Conservation (phyloP, 441 rosid species). For the Melastoma candidum region DNA sequence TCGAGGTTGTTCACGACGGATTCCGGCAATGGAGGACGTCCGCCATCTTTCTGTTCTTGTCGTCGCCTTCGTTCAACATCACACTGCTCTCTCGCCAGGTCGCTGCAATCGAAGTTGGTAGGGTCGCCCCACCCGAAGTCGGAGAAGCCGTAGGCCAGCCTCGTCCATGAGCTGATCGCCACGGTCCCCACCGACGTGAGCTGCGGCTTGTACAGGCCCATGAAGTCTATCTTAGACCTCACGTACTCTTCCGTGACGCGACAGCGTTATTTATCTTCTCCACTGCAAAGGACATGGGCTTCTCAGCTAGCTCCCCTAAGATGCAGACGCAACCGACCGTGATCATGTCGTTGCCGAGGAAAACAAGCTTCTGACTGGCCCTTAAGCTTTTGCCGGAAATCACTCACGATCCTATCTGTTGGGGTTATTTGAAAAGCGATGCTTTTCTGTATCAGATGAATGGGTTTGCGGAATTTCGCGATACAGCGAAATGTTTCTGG, state of each 20-base stretch:
- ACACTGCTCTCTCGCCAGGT: constrained; percentile 9
- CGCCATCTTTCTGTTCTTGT: constrained; percentile 2
- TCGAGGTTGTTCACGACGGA: constrained; percentile 12
- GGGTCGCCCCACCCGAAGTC: constrained; percentile 14
- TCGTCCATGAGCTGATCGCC: constrained; percentile 12
- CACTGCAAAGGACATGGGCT: constrained; percentile 9
- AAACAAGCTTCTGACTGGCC: constrained; percentile 13
- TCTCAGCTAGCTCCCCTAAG: constrained; percentile 10
- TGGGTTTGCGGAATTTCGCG: too few species aligned
- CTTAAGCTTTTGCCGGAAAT: constrained; percentile 8
- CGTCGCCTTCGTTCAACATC: constrained; percentile 10
- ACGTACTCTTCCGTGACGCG: constrained; percentile 3
- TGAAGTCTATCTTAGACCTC: constrained; percentile 10
- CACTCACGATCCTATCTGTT: constrained; percentile 6
- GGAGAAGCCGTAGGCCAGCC: constrained; percentile 1
- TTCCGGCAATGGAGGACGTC: constrained; percentile 8
- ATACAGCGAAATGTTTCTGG: too few species aligned
- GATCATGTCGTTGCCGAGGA: constrained; percentile 8
- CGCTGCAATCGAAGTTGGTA: constrained; percentile 6
- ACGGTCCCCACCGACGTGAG: constrained; percentile 5
- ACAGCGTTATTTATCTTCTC: constrained; percentile 6
- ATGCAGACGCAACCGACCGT: not conserved
- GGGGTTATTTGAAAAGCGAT: too few species aligned
- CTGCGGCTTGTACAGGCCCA: constrained; percentile 3
- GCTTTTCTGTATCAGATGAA: too few species aligned